Base-by-base conservation (phyloP, 2,329 filamentous ascomycete species). In the Colletotrichum gloeosporioides region DNA sequence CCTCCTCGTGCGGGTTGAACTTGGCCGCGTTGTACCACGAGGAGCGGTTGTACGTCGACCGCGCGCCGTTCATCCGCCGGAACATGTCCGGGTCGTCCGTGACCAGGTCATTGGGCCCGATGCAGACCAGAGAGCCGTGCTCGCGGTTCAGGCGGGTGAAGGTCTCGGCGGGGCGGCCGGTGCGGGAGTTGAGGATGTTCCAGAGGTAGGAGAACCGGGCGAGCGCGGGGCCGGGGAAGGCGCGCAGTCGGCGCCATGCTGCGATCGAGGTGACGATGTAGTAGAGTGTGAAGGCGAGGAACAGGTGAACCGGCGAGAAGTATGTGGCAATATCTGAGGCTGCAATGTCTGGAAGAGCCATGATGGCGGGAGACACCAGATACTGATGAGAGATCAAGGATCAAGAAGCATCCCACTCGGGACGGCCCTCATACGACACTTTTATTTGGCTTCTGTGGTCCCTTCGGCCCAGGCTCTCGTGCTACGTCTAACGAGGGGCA, bases 171-270 rank as follows among this genome's bases (percentile, higher is more conserved):
- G 72, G 71, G 10, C 44, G 36, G 15, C 75, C 75, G 55, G 71
- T 71, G 27, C 55, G 61, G 16, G 75, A 68, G 49, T 75, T 77
- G 53, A 55, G 62, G 12, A 77, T 68, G 59, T 75, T 53, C 75
- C 75, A 77, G n/a, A 75, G 16, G 72, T 77, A 77, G 55, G 71
- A 75, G 75, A 77, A 75, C n/a, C 67, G 57, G 15, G 34, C 72
- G 25, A 77, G 59, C 29, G 68, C 22, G 2, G 71, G 75, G 15
- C 75, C 75, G 1, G 75, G 75, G 57, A 77, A 75, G 8, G 29
- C 32, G 4, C 75, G 61, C 13, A 77, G 75, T 3, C 49, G 75
- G 31, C 73, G 80, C 79, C 86, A 87, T 22, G 82, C 79, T 8
- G 71, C 69, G 39, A 78, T 77, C 6, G 78, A 81, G 8, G 81